phyloP scores from a whole-genome alignment of 352 stramenopile species.

The Pythium phragmitis region DNA sequence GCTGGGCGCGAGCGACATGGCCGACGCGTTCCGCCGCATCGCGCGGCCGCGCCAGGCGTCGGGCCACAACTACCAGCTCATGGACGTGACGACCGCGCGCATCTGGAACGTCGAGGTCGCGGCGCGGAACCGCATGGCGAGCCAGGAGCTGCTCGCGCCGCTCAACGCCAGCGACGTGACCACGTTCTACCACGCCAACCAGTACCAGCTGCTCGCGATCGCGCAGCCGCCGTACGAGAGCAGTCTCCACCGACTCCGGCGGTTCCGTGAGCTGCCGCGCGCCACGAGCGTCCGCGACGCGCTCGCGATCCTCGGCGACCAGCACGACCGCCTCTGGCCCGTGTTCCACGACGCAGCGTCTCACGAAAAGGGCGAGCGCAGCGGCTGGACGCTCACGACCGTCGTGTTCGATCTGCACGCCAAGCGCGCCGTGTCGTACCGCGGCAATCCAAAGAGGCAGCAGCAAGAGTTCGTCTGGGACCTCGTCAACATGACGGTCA shows the following conservation, averaged over 20 bases:
- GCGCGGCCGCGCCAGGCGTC: slow-evolving; percentile 48
- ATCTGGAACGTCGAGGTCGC: slow-evolving; percentile 75
- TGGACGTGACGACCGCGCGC: slow-evolving; percentile 43
- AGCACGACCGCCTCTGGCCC: slow-evolving; percentile 54
- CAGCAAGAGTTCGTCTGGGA: slow-evolving; percentile 47
- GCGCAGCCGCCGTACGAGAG: slow-evolving; percentile 62
- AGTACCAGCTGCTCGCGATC: slow-evolving; percentile 69
- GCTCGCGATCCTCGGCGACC: slow-evolving; percentile 61
- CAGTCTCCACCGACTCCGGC: slow-evolving; percentile 59
- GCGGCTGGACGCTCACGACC: slow-evolving; percentile 68
- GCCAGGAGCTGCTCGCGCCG: slow-evolving; percentile 38
- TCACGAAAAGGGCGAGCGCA: slow-evolving; percentile 56
- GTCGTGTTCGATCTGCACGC: slow-evolving; percentile 58
- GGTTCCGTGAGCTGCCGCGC: slow-evolving; percentile 49
- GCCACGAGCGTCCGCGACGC: slow-evolving; percentile 44
- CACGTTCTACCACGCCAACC: slow-evolving; percentile 70
- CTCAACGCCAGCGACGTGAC: slow-evolving; percentile 22
- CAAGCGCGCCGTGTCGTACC: slow-evolving; percentile 47
- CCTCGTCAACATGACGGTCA: slow-evolving; percentile 39
- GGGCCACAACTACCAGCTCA: slow-evolving; percentile 80
- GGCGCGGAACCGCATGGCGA: slow-evolving; percentile 49
- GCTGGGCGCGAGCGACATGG: slow-evolving; percentile 36
- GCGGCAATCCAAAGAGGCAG: slow-evolving; percentile 39
- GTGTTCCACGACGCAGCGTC: slow-evolving; percentile 68
- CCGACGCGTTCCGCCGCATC: slow-evolving; percentile 57